These are phyloP conservation scores for Coniochaeta ligniaria DNA, from an alignment of 2,329 filamentous ascomycete species.

Conservation along the genomic window DNA sequence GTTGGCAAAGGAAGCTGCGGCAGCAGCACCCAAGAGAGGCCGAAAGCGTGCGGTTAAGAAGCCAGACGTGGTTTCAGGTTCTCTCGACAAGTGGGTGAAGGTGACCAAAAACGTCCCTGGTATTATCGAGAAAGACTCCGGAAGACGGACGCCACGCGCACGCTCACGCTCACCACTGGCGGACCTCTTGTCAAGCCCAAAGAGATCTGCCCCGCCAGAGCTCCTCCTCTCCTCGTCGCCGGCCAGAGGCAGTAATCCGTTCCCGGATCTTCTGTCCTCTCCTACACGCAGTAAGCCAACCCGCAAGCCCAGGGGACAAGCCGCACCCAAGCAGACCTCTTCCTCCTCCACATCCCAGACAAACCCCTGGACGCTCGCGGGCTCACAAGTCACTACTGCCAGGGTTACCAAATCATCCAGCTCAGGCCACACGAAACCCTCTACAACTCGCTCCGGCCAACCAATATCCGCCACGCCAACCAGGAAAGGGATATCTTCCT, in stretches of 20 bases:
- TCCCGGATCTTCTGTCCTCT: background rate
- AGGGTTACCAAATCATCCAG: conserved; percentile 13
- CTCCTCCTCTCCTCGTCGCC: background rate
- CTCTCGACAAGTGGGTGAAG: conserved; percentile 29
- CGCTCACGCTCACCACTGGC: background rate
- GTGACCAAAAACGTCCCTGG: conserved; percentile 9
- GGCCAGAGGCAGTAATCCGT: background rate
- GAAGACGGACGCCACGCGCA: background rate
- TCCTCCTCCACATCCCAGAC: conserved; percentile 10
- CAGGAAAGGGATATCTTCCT: background rate
- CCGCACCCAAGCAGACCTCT: conserved; percentile 6
- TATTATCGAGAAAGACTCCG: background rate
- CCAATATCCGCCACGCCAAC: background rate
- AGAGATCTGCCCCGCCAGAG: background rate
- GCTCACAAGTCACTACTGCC: conserved; percentile 26
- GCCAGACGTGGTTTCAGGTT: conserved; percentile 17
- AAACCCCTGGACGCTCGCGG: conserved; percentile 32
- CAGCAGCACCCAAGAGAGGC: conserved; percentile 6
- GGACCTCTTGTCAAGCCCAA: background rate
- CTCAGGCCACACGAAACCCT: background rate
- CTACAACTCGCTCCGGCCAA: background rate
- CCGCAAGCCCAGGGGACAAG: conserved; percentile 12
- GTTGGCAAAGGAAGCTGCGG: conserved; percentile 4
- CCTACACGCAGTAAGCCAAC: conserved; percentile 19
- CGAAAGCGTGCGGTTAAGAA: conserved; percentile 12